phyloP scores from a whole-genome alignment of 805 yeast genomes.

The Candida caryicola region DNA sequence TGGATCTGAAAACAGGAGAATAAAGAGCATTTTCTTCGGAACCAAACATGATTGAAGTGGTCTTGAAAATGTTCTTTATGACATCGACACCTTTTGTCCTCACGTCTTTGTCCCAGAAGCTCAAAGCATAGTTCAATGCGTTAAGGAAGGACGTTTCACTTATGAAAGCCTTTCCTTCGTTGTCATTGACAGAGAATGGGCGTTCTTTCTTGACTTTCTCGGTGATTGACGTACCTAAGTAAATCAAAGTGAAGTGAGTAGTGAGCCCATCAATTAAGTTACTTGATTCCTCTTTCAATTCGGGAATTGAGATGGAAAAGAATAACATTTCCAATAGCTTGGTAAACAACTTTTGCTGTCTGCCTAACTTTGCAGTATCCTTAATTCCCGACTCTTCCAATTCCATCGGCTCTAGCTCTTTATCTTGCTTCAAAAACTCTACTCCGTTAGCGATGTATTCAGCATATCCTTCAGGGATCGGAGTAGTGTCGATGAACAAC shows the following conservation, averaged over 20 bases:
- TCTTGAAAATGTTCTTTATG: slow-evolving; percentile 56
- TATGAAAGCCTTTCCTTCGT: slow-evolving; percentile 71
- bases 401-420: slow-evolving; percentile 25
- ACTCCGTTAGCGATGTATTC: slow-evolving; percentile 51
- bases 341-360: slow-evolving; percentile 64
- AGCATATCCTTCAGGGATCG: slow-evolving; percentile 44
- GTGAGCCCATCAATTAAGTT: slow-evolving; percentile 61
- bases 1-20: slow-evolving; percentile 70
- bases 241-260: slow-evolving; percentile 75
- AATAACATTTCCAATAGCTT: slow-evolving; percentile 69
- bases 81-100: slow-evolving; percentile 69
- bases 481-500: slow-evolving; percentile 59
- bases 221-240: slow-evolving; percentile 68
- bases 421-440: slow-evolving; percentile 40
- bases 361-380: slow-evolving; percentile 49
- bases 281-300: slow-evolving; percentile 65
- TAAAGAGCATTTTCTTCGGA: slow-evolving; percentile 58
- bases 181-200: slow-evolving; percentile 69
- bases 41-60: slow-evolving; percentile 69
- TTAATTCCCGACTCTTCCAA: slow-evolving; percentile 43
- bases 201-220: slow-evolving; percentile 67
- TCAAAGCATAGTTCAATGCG: slow-evolving; percentile 75
- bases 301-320: slow-evolving; percentile 72
- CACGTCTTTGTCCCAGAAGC: slow-evolving; percentile 70
- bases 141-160: slow-evolving; percentile 68